Base-by-base conservation (phyloP, 176 grass and related monocot genomes). In the Hyparrhenia diplandra region DNA sequence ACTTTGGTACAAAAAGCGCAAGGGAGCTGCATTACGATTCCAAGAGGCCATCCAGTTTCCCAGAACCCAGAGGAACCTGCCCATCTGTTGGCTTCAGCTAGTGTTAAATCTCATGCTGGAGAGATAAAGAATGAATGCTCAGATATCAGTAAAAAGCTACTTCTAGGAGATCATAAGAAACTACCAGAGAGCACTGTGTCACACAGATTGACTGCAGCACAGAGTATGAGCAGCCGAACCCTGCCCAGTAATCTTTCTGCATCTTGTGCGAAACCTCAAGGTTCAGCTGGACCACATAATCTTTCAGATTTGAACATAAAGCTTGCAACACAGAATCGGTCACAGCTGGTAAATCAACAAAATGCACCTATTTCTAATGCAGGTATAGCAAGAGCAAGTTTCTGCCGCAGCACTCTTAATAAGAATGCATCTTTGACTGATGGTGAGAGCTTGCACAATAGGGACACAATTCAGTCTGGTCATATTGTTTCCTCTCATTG, bases 61-160 rank as follows among this genome's bases (percentile, higher is more conserved):
- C 61, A 75, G 81, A 75, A 5, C 73, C 47, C 51, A 69, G 69
- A 80, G 69, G 18, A 47, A 20, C 41, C 69, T 74, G 66, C 29
- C 2, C 62, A 80, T 35, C 51, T 24, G 31, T 67, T 76, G 40
- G 34, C 62, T 36, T 49, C 31, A 62, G 64, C 69, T 80, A 67
- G 45, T 75, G 75, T 61, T 39, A 68, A 74, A 57, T 49, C 81
- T 47, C 62, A 84, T 74, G 39, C 51, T 84, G 40, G 42, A 69
- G 82, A 75, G 63, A 73, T 64, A 75, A 88, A 69, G 82, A 80
- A 52, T 70, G 82, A 72, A 79, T 31, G 23, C 70, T 69, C 52
- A 76, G 76, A 75, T 88, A 63, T 62, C 76, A 80, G 8, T 47
- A 62, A 68, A 69, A 84, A 67, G 64, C 49, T 36, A 84, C 49